Conservation (phyloP, 371 early-diverging fungal species). For the Batrachochytrium dendrobatidis region DNA sequence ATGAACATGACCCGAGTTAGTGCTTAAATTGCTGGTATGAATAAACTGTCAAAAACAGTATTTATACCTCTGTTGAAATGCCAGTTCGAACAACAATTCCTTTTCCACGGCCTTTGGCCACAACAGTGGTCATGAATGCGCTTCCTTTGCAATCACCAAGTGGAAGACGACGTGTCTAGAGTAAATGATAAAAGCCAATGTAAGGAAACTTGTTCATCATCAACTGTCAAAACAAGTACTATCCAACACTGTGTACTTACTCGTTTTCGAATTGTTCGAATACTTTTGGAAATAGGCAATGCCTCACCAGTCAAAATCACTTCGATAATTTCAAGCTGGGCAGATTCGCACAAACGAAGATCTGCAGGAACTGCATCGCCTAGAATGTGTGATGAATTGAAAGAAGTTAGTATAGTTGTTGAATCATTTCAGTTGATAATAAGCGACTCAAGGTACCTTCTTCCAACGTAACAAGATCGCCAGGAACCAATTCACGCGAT, state of each 20-base stretch:
- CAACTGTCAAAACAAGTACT: conserved; percentile 7
- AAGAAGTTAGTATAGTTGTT: neutral
- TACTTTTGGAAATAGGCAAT: conserved; percentile 59
- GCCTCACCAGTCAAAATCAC: conserved; percentile 84
- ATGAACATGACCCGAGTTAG: conserved; percentile 4
- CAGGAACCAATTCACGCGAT: conserved; percentile 71
- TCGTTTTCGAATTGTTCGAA: conserved; percentile 32
- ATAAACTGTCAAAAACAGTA: neutral
- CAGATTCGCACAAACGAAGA: conserved; percentile 67
- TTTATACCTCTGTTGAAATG: conserved; percentile 66
- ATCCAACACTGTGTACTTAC: conserved; percentile 14
- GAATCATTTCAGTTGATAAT: too few species aligned
- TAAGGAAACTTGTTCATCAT: conserved; percentile 12
- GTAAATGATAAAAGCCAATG: neutral
- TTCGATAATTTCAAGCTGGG: conserved; percentile 78
- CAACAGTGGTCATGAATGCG: conserved; percentile 79
- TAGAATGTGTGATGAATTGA: neutral
- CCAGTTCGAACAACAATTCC: conserved; percentile 82
- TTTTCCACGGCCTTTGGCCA: conserved; percentile 69
- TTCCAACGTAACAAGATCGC: conserved; percentile 78
- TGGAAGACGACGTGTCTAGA: conserved; percentile 61
- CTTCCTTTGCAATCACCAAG: conserved; percentile 75
- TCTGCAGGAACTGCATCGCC: conserved; percentile 87
- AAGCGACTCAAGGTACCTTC: conserved; percentile 47
- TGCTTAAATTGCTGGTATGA: neutral